Conservation (phyloP, 2,329 filamentous ascomycete genomes). For the Metarhizium humberi region DNA sequence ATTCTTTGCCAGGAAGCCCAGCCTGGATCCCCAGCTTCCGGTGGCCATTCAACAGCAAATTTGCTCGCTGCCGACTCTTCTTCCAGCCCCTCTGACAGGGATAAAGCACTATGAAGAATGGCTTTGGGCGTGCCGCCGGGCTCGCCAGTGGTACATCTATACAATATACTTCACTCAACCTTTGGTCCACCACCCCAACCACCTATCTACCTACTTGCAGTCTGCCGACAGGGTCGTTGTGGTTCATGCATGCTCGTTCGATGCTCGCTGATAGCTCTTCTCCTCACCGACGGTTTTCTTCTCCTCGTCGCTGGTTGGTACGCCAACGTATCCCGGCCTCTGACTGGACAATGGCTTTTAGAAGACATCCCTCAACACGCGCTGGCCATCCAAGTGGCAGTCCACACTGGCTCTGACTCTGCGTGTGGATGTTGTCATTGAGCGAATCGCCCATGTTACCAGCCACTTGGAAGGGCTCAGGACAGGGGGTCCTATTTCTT, state of each 20-base stretch:
- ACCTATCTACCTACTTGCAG: not conserved
- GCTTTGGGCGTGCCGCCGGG: not conserved
- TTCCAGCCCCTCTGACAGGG: conserved; percentile 4
- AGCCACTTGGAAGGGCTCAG: not conserved
- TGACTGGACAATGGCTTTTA: conserved; percentile 8
- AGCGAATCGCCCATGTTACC: conserved; percentile 5
- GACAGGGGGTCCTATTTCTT: not conserved
- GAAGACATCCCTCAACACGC: not conserved
- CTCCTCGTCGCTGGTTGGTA: not conserved
- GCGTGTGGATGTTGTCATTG: not conserved
- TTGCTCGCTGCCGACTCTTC: conserved; percentile 6
- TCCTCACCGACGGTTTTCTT: conserved; percentile 6
- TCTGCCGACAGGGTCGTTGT: conserved; percentile 4
- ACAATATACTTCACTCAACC: not conserved
- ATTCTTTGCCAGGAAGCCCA: not conserved
- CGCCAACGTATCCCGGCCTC: not conserved
- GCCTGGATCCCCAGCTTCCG: conserved; percentile 3
- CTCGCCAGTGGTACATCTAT: not conserved
- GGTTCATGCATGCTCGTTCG: conserved; percentile 8
- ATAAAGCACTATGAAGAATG: not conserved
- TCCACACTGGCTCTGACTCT: not conserved
- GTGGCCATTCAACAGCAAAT: conserved; percentile 8
- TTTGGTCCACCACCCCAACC: conserved; percentile 3
- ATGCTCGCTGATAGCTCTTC: not conserved
- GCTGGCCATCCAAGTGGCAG: not conserved